phyloP scores from a whole-genome alignment of 495 filamentous ascomycete species.

The Trichoderma erinaceum region DNA sequence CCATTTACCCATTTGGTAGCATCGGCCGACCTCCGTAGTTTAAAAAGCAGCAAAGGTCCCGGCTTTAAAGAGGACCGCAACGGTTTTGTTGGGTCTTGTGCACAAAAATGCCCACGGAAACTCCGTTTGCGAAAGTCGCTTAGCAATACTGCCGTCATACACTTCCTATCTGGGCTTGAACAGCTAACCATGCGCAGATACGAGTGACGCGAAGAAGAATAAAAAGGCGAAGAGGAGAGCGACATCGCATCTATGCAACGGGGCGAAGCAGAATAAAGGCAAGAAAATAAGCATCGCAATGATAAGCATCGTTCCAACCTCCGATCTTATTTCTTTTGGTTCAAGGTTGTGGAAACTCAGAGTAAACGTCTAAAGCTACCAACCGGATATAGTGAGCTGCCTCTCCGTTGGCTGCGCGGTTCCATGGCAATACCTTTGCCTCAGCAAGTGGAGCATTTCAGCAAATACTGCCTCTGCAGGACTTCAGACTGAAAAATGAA shows the following conservation, averaged over 20 bases:
- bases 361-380: background rate
- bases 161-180: too few species aligned
- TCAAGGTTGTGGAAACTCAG: background rate
- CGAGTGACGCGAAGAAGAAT: too few species aligned
- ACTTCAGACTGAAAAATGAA: background rate
- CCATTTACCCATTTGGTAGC: background rate
- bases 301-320: too few species aligned
- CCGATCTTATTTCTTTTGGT: background rate
- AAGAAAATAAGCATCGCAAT: too few species aligned
- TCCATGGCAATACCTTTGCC: background rate
- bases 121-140: background rate
- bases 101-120: background rate
- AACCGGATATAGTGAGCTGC: background rate
- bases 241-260: too few species aligned
- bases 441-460: background rate
- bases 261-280: too few species aligned
- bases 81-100: background rate
- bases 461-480: background rate
- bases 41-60: background rate
- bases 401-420: slow-evolving; percentile 1
- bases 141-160: background rate
- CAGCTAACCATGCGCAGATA: too few species aligned
- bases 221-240: too few species aligned
- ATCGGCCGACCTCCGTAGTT: background rate
- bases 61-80: background rate